Evolutionary conservation across 208 protist genomes (phyloP), one percentile per base, ranked within the genome.

Genomic region (Wallacemonas sp.): DNA sequence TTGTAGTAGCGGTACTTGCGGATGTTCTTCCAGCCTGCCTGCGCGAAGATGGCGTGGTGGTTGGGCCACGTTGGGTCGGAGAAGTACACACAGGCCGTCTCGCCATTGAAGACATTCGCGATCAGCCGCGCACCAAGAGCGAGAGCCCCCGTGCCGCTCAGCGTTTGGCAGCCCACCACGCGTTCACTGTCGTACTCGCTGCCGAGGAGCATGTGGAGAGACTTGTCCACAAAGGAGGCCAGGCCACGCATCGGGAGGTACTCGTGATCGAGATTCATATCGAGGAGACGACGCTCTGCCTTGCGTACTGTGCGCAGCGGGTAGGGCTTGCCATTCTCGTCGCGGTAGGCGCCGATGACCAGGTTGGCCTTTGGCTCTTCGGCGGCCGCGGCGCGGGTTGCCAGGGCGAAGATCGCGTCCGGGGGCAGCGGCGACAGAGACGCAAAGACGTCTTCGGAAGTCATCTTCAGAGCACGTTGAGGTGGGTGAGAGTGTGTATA

Each of bases 311-410:
- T 85, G 21, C 71, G 66, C 0, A 99, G 87, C 2, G 99, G 93
- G 50, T 93, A 90, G n/a, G 98, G 96, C 54, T 87, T 83, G 4
- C 95, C 97, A 1, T 97, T 54, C 21, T 97, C 94, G 39, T 96
- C 93, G 61, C 98, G 86, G 83, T 99, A 99, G 27, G 98, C 98
- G 36, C 98, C 98, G 48, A 99, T 97, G 46, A 96, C 88, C 29
- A 99, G 87, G 76, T 99, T 94, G 2, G 98, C 87, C 81, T 99
- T 99, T 9, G 80, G 76, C 13, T 63, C 76, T 10, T 60, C 65
- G 9, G 80, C 89, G 1, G 45, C 62, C 38, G 76, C 76, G 1
- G 89, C 89, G 4, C 48, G 37, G 0, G 21, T 33, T 6, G 78
- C 48, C 8, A 91, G 68, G 0, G 45, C 32, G 38, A 94, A 86